Evolutionary conservation across 139 green algal genomes (phyloP).

Genomic region (Chlamydomonas sp.): DNA sequence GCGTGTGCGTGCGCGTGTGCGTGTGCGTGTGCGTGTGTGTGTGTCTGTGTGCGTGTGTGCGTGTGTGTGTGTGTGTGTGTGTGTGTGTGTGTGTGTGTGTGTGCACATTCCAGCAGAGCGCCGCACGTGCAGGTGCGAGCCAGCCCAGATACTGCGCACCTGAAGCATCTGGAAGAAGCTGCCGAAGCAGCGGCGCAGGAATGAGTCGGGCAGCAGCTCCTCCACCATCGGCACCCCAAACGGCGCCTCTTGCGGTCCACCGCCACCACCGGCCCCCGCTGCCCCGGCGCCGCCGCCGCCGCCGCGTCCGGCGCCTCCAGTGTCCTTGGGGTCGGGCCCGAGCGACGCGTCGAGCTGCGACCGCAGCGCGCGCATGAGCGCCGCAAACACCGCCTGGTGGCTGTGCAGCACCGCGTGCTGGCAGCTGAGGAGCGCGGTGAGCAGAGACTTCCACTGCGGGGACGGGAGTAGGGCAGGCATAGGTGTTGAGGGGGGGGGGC

Average conservation of each 20-base stretch:
- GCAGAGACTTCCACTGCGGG: constrained; percentile 66
- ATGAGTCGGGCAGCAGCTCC: constrained; percentile 56
- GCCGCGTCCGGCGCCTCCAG: neutral
- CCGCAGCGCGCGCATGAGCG: constrained; percentile 28
- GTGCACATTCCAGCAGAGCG: neutral
- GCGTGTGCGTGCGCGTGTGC: no score
- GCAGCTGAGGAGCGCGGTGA: constrained; percentile 64
- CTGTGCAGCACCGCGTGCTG: constrained; percentile 20
- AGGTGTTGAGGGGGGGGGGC: neutral
- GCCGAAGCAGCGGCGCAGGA: constrained; percentile 36
- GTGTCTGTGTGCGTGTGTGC: neutral
- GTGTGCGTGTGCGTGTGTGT: neutral
- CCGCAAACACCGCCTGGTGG: constrained; percentile 3
- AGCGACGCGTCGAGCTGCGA: constrained; percentile 38
- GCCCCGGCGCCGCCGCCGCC: neutral
- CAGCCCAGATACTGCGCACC: constrained; percentile 2
- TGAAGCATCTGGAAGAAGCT: constrained; percentile 49
- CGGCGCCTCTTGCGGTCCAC: neutral
- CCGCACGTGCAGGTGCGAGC: no score
- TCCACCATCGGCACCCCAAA: constrained; percentile 38
- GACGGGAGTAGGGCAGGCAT: constrained; percentile 30
- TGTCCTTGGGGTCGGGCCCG: neutral
- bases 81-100: neutral
- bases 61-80: neutral
- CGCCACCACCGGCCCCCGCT: neutral